Base-by-base conservation (phyloP, 805 yeast species). In the Candida bentonensis region DNA sequence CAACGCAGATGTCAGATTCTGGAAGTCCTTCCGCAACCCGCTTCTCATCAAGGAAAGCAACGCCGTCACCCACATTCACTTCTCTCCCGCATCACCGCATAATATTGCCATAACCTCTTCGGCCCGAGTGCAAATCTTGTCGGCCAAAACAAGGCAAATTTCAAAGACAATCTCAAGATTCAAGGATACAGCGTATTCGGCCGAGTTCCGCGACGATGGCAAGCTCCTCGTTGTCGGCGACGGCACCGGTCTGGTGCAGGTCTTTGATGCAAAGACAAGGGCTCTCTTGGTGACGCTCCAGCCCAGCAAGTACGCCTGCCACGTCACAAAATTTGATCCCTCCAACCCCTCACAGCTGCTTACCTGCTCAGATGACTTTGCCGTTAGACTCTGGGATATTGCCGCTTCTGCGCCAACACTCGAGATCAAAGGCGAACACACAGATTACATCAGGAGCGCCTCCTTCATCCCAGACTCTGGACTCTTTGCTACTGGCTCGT, bases 71-170 rank as follows among this genome's bases (percentile, higher is more conserved):
- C 94, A 86, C 59, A 79, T 92, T 45, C 73, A 79, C 50, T 92
- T 92, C 70, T 87, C 83, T 59, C 96, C 96, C 1, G 72, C 70
- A 30, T 66, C 79, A 15, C 95, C 96, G 3, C 79, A 84, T 58
- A 74, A 92, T 64, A 83, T 89, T 65, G 97, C 96, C 21, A 84
- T 92, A 27, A 83, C 96, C 0, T 78, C 94, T 23, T 79, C 94
- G 17, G 82, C 96, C 0, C 72, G 96, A 57, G 83, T 92, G 46
- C 97, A 92, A 61, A 77, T 92, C 5, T 84, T 89, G 56, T 83
- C 95, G 0, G 80, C 95, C n/a, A 85, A 85, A 61, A 92, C 97
- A 0, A 73, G 96, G 55, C 94, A 86, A 58, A 95, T 88, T 2
- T 69, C 77, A 33, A 85, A 85, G 64, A 87, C 95, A 0, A 83